Evolutionary conservation across 2,329 filamentous ascomycete genomes (phyloP), one percentile per base, ranked within the genome.

Genomic region (Aspergillus fructus): DNA sequence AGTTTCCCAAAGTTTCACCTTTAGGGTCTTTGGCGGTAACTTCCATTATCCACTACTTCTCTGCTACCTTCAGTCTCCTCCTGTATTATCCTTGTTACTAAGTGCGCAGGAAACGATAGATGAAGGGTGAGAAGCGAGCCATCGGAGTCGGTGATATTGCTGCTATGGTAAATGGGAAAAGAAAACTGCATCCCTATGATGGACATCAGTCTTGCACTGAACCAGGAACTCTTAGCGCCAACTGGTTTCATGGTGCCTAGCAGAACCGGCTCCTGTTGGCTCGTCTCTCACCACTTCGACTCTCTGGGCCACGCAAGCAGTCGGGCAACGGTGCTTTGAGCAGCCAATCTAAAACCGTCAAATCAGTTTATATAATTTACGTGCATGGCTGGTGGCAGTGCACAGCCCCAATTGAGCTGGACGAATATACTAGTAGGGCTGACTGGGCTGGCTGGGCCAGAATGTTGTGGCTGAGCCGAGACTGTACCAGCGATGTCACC

Each of bases 311-410:
- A 50, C 39, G 56, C 52, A 42, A 48, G 40, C 45, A 46, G 30
- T 30, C 41, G 13, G 34, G 13, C 34, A 37, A 37, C 13, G 34
- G 12, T n/a, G 34, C 34, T 34, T 30, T 47, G 43, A 48, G 53
- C 39, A 27, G 47, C 41, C 13, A 49, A 43, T 30, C 27, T 30
- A 9, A 11, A 9, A 9, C 27, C 27, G 27, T 30, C 24, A 30
- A 30, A 11, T 30, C n/a, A 49, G 24, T 24, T 49, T n/a, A 41
- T 13, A n/a, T 24, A 55, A 58, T 50, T 30, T 46, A 53, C 12
- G 41, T 45, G 21, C 34, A 56, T 59, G 58, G 58, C 55, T 60
- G 51, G 58, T 58, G 59, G 42, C 48, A 45, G 34, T 30, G 27
- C 27, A 30, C 9, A 30, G 27, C 27, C 27, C 34, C 34, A 13